These are phyloP conservation scores for Steccherinum ochraceum DNA, from an alignment of 768 basidiomycete genomes.

Conservation along the genomic window DNA sequence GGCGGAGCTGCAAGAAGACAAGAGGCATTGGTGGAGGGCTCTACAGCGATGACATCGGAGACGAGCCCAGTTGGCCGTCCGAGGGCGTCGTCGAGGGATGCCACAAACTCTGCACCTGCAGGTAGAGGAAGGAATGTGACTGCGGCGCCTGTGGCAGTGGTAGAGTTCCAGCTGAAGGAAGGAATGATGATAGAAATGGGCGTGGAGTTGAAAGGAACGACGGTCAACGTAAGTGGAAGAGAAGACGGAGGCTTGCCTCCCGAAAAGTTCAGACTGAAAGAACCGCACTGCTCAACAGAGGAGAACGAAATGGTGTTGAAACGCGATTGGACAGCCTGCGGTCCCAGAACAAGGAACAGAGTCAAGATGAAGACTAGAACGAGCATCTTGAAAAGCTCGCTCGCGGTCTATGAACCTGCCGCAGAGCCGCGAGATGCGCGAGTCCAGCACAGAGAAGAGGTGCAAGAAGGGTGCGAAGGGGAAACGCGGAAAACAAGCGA, in stretches of 20 bases:
- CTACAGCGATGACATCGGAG: conserved; percentile 43
- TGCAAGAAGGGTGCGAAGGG: too few relatives aligned
- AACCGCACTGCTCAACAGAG: conserved; percentile 45
- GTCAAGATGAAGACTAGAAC: not conserved
- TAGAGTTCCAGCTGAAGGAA: conserved; percentile 26
- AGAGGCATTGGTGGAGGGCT: conserved; percentile 33
- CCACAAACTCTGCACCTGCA: conserved; percentile 44
- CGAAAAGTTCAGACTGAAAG: conserved; percentile 38
- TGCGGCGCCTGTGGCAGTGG: conserved; percentile 33
- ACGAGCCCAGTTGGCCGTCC: conserved; percentile 35
- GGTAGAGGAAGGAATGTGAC: conserved; percentile 48
- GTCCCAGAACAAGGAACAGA: conserved; percentile 16
- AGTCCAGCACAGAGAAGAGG: not conserved
- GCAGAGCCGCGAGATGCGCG: not conserved
- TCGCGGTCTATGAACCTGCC: not conserved
- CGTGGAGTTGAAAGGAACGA: conserved; percentile 49
- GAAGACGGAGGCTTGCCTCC: conserved; percentile 30
- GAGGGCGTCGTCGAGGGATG: conserved; percentile 43
- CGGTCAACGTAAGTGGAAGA: conserved; percentile 38
- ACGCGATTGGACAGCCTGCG: conserved; percentile 19
- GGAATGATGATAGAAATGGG: conserved; percentile 44
- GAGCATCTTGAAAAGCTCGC: not conserved
- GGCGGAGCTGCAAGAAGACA: conserved; percentile 28
- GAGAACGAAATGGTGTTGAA: conserved; percentile 30
- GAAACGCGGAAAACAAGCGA: not conserved